Evolutionary conservation across 257 asterid species (phyloP).

Genomic region (Dorcoceras hygrometricum): DNA sequence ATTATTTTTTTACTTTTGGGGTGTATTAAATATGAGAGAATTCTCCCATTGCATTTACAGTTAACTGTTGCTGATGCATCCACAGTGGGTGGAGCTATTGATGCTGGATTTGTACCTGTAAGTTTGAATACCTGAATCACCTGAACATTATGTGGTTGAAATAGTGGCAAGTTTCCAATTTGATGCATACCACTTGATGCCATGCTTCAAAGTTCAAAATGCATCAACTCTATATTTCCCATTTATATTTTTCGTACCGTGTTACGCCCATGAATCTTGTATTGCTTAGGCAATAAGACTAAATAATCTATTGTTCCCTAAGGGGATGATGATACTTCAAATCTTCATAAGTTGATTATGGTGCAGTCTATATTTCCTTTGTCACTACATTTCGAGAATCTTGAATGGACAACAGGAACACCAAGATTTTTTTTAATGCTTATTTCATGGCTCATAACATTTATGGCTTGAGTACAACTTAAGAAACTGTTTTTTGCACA

Average conservation of each 20-base stretch:
- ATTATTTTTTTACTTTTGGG: neutral
- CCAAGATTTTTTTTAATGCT: neutral
- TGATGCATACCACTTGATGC: constrained; percentile 1
- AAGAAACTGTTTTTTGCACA: constrained; percentile 2
- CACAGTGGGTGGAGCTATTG: constrained; percentile 53
- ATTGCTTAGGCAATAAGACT: constrained; percentile 8
- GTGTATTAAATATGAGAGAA: constrained; percentile 14
- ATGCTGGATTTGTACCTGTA: constrained; percentile 86
- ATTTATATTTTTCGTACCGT: neutral
- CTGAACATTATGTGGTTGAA: neutral
- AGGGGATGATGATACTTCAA: neutral
- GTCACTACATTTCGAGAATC: neutral
- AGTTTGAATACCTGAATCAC: constrained; percentile 34
- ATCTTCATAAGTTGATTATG: too few relatives aligned
- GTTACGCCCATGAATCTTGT: neutral
- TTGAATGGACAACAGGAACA: neutral
- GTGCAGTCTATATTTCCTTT: neutral
- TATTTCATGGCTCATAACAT: constrained; percentile 7
- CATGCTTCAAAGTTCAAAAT: constrained; percentile 11
- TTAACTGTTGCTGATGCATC: constrained; percentile 61
- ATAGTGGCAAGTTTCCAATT: constrained; percentile 5
- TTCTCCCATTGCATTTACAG: constrained; percentile 40
- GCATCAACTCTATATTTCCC: neutral
- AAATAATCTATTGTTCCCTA: neutral
- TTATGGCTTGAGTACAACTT: neutral